Evolutionary conservation across 2,329 filamentous ascomycete genomes (phyloP).

Genomic region (Emmonsiellopsis sp.): DNA sequence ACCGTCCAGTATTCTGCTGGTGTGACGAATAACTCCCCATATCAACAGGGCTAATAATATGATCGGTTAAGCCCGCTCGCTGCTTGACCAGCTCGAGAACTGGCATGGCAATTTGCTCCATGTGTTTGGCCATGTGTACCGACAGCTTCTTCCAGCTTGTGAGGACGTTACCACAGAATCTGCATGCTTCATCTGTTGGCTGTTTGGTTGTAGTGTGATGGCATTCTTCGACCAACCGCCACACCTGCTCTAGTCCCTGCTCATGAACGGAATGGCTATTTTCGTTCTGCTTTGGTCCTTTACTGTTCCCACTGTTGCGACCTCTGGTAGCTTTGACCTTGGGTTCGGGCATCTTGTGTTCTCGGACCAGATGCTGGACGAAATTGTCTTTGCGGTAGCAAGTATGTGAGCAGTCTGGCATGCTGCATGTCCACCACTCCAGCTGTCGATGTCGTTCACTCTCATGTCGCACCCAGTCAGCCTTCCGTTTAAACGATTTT

Average conservation of each 20-base stretch:
- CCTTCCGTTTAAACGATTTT: conserved; percentile 91
- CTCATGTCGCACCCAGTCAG: conserved; percentile 91
- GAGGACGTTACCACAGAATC: conserved; percentile 76
- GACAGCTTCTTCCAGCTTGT: conserved; percentile 87
- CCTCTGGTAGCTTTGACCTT: conserved; percentile 65
- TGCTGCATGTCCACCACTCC: conserved; percentile 83
- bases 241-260: conserved; percentile 53
- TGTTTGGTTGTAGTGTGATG: conserved; percentile 57
- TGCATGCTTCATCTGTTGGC: conserved; percentile 70
- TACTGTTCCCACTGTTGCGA: conserved; percentile 49
- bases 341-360: conserved; percentile 79
- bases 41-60: conserved; percentile 4
- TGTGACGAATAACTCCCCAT: background rate
- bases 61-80: conserved; percentile 36
- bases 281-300: conserved; percentile 15
- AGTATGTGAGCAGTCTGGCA: conserved; percentile 68
- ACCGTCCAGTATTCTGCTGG: background rate
- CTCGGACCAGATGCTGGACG: conserved; percentile 80
- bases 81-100: conserved; percentile 50
- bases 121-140: conserved; percentile 87
- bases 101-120: conserved; percentile 84
- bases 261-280: conserved; percentile 21
- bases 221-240: conserved; percentile 69
- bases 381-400: conserved; percentile 91
- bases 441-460: conserved; percentile 84